Percentiles rank a stretch among this genome's conserved stretches.
These are phyloP conservation scores for Linum usitatissimum DNA, from an alignment of 345 rosid genomes.

Conservation along the genomic window DNA sequence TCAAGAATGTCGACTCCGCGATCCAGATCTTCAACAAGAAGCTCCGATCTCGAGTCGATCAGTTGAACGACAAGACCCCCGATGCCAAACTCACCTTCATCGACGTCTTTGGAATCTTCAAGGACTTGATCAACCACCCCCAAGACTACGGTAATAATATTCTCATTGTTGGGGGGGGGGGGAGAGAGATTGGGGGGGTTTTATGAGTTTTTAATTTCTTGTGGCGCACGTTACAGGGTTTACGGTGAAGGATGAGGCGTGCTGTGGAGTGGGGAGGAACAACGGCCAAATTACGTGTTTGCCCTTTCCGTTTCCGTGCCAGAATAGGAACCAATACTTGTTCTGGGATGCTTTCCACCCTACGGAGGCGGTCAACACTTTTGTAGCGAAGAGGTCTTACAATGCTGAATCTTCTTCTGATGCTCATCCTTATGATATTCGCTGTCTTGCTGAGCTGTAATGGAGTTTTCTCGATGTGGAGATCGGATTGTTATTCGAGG, in stretches of 20 bases:
- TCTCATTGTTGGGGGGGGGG: no score
- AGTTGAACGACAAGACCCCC: not conserved
- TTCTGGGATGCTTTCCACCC: constrained; percentile 18
- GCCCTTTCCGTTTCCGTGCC: not conserved
- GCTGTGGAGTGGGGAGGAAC: constrained; percentile 4
- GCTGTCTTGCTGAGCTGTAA: not conserved
- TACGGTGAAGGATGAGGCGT: not conserved
- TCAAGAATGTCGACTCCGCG: not conserved
- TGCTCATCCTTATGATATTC: constrained; percentile 6
- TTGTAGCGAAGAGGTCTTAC: not conserved
- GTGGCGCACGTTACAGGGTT: not conserved
- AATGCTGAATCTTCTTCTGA: not conserved
- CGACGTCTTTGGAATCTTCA: not conserved
- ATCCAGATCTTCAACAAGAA: not conserved
- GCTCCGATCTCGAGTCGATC: constrained; percentile 1
- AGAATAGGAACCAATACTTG: not conserved
- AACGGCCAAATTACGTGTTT: not conserved
- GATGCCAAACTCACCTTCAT: constrained; percentile 3
- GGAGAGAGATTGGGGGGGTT: no score
- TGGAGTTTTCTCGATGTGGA: not conserved
- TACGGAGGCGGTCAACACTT: constrained; percentile 4
- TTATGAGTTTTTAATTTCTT: not conserved
- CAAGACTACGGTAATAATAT: no score
- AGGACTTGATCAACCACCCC: not conserved
- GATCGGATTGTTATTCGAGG: not conserved